Evolutionary conservation across 345 rosid genomes (phyloP).

Genomic region (Gossypium turneri): DNA sequence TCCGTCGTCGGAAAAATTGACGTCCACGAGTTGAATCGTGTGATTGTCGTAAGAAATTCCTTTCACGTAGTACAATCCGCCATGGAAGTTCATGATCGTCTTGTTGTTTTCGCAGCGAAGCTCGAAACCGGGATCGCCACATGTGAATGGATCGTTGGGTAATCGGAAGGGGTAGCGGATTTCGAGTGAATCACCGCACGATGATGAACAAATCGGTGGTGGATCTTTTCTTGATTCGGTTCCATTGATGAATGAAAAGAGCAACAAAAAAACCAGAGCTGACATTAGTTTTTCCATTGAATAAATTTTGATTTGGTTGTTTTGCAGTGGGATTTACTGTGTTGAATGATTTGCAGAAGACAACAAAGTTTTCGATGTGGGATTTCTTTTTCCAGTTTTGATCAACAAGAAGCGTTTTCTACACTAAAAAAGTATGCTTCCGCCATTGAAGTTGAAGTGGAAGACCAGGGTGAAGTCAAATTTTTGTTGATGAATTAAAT

Average conservation of each 20-base stretch:
- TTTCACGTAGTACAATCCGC: slow-evolving; percentile 29
- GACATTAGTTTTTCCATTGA: background rate
- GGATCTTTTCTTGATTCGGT: slow-evolving; percentile 22
- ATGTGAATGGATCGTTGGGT: slow-evolving; percentile 19
- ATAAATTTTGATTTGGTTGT: background rate
- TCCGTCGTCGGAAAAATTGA: slow-evolving; percentile 27
- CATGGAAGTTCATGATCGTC: slow-evolving; percentile 21
- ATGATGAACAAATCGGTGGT: slow-evolving; percentile 22
- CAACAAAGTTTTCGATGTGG: background rate
- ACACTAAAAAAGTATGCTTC: background rate
- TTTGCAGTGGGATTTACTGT: background rate
- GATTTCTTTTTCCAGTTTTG: background rate
- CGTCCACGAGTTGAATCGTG: slow-evolving; percentile 27
- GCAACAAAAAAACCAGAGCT: slow-evolving; percentile 5
- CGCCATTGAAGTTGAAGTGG: background rate
- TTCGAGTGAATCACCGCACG: slow-evolving; percentile 33
- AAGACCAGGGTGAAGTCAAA: background rate
- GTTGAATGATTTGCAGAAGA: background rate
- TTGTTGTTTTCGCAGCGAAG: slow-evolving; percentile 31
- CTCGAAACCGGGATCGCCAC: slow-evolving; percentile 26
- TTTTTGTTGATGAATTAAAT: background rate
- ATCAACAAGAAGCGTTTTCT: background rate
- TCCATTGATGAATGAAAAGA: slow-evolving; percentile 3
- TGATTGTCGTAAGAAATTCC: slow-evolving; percentile 22
- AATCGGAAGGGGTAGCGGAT: slow-evolving; percentile 40